phyloP scores from a whole-genome alignment of 2,329 filamentous ascomycete species.

The Hymenoscyphus fructigenus region DNA sequence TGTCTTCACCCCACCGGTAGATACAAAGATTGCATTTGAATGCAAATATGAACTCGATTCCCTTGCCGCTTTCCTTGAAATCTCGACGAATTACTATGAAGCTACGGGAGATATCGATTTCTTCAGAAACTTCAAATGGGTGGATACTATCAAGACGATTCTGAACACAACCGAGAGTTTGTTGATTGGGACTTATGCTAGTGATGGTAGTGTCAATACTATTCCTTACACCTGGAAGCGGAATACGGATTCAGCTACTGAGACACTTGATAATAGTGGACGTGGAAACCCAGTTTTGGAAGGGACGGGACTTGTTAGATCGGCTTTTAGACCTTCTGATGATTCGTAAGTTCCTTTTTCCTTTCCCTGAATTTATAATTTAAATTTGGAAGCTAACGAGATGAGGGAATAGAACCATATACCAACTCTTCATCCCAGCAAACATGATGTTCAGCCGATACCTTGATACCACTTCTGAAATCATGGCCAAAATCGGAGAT shows the following conservation, averaged over 20 bases:
- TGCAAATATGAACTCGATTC: slow-evolving; percentile 97
- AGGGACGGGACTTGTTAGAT: slow-evolving; percentile 77
- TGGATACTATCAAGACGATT: slow-evolving; percentile 67
- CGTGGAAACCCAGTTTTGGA: slow-evolving; percentile 74
- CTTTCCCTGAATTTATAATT: neutral
- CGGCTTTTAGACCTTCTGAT: slow-evolving; percentile 87
- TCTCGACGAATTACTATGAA: slow-evolving; percentile 77
- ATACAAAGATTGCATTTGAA: slow-evolving; percentile 78
- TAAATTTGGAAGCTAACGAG: neutral
- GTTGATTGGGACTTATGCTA: slow-evolving; percentile 70
- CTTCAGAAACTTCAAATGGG: slow-evolving; percentile 73
- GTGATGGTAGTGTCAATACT: slow-evolving; percentile 54
- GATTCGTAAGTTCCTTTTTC: slow-evolving; percentile 56
- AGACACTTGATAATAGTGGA: slow-evolving; percentile 76
- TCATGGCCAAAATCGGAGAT: slow-evolving; percentile 51
- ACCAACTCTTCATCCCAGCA: slow-evolving; percentile 83
- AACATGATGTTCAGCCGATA: slow-evolving; percentile 81
- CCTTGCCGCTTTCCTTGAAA: slow-evolving; percentile 79
- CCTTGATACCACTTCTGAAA: slow-evolving; percentile 51
- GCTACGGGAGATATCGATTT: slow-evolving; percentile 70
- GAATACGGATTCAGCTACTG: slow-evolving; percentile 69
- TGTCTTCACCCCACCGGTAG: slow-evolving; percentile 65
- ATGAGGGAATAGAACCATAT: slow-evolving; percentile 49
- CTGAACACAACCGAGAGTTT: slow-evolving; percentile 69
- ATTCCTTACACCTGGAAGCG: slow-evolving; percentile 76